Evolutionary conservation across 169 alveolate genomes (phyloP).

Genomic region (Perkinsus marinus): DNA sequence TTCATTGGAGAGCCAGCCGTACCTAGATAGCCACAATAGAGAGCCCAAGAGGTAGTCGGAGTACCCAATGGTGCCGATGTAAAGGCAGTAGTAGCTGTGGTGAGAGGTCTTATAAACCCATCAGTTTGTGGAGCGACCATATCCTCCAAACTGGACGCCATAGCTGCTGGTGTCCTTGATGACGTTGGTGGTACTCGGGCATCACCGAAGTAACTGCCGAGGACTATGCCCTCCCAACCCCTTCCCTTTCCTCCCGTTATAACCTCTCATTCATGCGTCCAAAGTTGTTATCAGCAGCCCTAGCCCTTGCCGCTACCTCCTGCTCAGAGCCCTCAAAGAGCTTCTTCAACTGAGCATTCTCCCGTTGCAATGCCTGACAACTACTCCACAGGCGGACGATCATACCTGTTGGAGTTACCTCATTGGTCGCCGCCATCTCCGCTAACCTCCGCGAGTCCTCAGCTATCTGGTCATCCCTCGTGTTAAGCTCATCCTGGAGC

Average conservation of each 20-base stretch:
- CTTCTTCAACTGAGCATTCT: not conserved
- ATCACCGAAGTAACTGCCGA: not conserved
- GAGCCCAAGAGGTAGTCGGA: not conserved
- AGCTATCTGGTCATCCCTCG: not conserved
- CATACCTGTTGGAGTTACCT: not conserved
- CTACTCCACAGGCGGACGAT: not conserved
- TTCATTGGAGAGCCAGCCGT: not conserved
- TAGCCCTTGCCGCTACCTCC: not conserved
- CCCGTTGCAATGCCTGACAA: not conserved
- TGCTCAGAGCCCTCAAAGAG: not conserved
- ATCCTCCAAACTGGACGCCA: not conserved
- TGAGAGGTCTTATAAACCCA: not conserved
- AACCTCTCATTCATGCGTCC: not conserved
- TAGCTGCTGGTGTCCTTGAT: not conserved
- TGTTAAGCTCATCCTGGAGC: not conserved
- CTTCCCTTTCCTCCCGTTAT: not conserved
- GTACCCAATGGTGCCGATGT: not conserved
- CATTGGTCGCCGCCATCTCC: not conserved
- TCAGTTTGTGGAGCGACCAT: not conserved
- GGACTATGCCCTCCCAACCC: not conserved
- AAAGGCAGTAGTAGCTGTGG: not conserved
- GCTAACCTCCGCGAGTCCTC: not conserved
- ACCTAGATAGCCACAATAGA: not conserved
- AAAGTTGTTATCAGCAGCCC: not conserved
- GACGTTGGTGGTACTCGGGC: not conserved